phyloP scores from a whole-genome alignment of 495 filamentous ascomycete species.

The Hypomontagnella monticulosa region DNA sequence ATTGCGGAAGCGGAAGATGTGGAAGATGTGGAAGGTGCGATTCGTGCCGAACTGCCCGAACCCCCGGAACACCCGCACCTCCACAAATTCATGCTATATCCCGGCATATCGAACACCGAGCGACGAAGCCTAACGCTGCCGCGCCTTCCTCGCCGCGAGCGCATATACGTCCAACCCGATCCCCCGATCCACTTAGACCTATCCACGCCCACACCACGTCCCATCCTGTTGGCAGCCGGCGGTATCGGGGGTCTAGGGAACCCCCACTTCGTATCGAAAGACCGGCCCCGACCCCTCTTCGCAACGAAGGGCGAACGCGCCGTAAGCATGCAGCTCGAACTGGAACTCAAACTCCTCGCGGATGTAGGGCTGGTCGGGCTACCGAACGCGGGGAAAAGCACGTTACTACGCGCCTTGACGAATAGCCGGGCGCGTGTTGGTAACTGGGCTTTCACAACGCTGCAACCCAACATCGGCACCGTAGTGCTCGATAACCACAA shows the following conservation, averaged over 20 bases:
- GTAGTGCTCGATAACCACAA: conserved; percentile 86
- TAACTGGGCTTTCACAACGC: conserved; percentile 95
- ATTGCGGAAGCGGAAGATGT: conserved; percentile 44
- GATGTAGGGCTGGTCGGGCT: conserved; percentile 94
- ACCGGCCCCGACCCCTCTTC: conserved; percentile 77
- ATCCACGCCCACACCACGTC: conserved; percentile 78
- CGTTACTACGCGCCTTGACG: conserved; percentile 84
- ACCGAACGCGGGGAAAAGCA: conserved; percentile 96
- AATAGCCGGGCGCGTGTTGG: conserved; percentile 88
- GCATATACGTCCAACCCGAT: conserved; percentile 70
- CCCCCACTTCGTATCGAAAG: conserved; percentile 83
- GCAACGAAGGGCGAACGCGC: conserved; percentile 87
- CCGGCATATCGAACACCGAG: conserved; percentile 73
- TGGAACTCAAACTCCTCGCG: conserved; percentile 94
- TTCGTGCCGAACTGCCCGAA: conserved; percentile 40
- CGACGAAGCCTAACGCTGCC: conserved; percentile 69
- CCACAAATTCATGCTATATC: conserved; percentile 88
- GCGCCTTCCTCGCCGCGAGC: conserved; percentile 62
- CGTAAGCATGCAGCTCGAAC: conserved; percentile 78
- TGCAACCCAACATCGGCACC: conserved; percentile 93
- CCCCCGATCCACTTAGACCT: conserved; percentile 84
- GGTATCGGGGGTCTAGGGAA: conserved; percentile 92
- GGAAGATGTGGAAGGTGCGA: conserved; percentile 34
- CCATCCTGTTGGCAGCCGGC: conserved; percentile 89
- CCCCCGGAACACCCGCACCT: conserved; percentile 52